Evolutionary conservation across 2,329 filamentous ascomycete species (phyloP), one percentile per base, ranked within the genome.

Genomic region (Venturia asperata): DNA sequence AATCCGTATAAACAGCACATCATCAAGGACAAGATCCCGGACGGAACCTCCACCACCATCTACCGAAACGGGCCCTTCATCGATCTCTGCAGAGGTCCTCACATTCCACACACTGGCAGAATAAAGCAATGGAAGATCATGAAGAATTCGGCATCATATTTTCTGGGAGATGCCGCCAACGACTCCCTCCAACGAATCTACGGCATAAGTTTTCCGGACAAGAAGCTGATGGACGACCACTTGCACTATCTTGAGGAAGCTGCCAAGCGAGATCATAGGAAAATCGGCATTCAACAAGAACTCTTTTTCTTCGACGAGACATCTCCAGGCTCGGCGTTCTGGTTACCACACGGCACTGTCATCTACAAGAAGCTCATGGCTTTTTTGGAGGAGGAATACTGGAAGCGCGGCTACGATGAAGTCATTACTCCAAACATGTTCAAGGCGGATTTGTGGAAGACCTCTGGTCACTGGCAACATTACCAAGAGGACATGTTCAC

Each of bases 1-100:
- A 97, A 95, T 83, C 94, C 94, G 76, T 97, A 96, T 82, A 97
- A 99, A 85, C 87, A 96, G 75, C 90, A 97, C 77, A 96, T 97
- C 77, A 97, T 99, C 79, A 88, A 91, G 71, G 89, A 92, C 80
- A 92, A 95, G 77, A 90, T 97, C 67, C 82, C 87, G 47, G 91
- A 96, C 70, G 92, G 91, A 70, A 92, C 91, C 65, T 91, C 84
- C 74, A 96, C 91, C 74, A 97, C 94, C 11, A 93, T 97, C 49
- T 99, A 97, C 78, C 87, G 91, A 68, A 95, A 92, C 73, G 94
- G 94, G 66, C 92, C 92, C 17, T 82, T 97, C 65, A 96, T 97
- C 72, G 94, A 99, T 83, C 81, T 97, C 68, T 97, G 94, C 81
- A 86, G 92, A 75, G 94, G 94, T 45, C 94, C 94, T 68, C 94